Evolutionary conservation across 1,139 yeast species (phyloP).

Genomic region (Diutina siamensis): DNA sequence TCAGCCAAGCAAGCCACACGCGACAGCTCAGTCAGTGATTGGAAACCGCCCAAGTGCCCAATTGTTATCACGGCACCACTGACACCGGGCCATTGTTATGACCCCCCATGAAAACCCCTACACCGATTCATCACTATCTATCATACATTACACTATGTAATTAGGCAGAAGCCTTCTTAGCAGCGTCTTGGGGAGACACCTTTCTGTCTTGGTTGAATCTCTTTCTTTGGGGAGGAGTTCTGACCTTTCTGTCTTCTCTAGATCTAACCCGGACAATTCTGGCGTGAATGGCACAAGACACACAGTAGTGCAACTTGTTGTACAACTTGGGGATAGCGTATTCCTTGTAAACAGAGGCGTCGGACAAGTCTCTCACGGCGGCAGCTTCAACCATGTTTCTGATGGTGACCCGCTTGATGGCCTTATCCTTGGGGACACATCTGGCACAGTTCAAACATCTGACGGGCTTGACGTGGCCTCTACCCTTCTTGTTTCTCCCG

Average conservation of each 20-base stretch:
- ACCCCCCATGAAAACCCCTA: too few species aligned
- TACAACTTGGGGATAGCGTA: conserved; percentile 99
- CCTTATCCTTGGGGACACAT: conserved; percentile 99
- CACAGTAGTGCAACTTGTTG: conserved; percentile 99
- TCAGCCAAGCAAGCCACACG: too few species aligned
- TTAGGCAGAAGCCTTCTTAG: conserved; percentile 58
- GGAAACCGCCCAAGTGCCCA: too few species aligned
- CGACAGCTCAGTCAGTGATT: too few species aligned
- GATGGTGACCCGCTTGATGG: conserved; percentile 99
- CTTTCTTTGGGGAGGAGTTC: conserved; percentile 99
- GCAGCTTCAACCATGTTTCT: conserved; percentile 99
- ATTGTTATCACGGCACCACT: too few species aligned
- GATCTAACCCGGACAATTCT: conserved; percentile 99
- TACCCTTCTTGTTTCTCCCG: conserved; percentile 99
- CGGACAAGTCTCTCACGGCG: conserved; percentile 99
- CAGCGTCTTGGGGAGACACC: conserved; percentile 96
- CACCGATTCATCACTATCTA: neutral
- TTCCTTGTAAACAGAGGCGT: conserved; percentile 98
- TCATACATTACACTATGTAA: conserved; percentile 6
- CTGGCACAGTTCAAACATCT: conserved; percentile 99
- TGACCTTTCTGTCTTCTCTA: conserved; percentile 95
- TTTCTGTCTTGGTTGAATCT: conserved; percentile 96
- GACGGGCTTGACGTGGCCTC: conserved; percentile 99
- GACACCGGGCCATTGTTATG: too few species aligned
- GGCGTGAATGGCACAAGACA: conserved; percentile 99